Evolutionary conservation across 73 alveolate genomes (phyloP).

Genomic region (Stentor roeselii): DNA sequence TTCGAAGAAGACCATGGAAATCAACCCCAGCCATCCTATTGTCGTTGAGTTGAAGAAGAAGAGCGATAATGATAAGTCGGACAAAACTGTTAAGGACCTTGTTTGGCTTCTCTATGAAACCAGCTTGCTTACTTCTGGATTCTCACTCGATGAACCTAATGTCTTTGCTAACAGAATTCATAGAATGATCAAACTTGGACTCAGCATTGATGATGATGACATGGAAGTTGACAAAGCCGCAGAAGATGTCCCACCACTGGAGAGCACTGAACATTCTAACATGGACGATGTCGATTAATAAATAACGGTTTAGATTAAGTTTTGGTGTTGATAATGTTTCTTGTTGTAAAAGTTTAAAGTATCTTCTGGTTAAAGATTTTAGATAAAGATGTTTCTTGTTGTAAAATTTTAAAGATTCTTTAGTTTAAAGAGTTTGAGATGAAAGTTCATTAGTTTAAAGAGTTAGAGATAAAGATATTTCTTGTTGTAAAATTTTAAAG

Average conservation of each 20-base stretch:
- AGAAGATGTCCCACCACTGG: conserved; percentile 51
- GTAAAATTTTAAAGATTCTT: too few relatives aligned
- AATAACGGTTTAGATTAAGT: not conserved
- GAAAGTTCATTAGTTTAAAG: too few relatives aligned
- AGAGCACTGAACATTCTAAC: not conserved
- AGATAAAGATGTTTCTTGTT: too few relatives aligned
- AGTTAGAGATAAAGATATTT: too few relatives aligned
- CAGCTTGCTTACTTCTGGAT: conserved; percentile 98
- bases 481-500: too few relatives aligned
- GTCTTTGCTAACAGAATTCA: conserved; percentile 98
- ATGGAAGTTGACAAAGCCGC: conserved; percentile 52
- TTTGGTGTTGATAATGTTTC: too few relatives aligned
- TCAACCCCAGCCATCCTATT: conserved; percentile 95
- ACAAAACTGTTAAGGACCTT: conserved; percentile 97
- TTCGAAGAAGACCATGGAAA: conserved; percentile 99
- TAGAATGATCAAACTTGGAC: conserved; percentile 99
- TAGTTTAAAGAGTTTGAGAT: too few relatives aligned
- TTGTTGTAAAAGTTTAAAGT: too few relatives aligned
- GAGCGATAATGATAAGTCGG: conserved; percentile 95
- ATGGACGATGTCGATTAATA: conserved; percentile 24
- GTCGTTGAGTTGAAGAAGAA: conserved; percentile 91
- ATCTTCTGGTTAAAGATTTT: too few relatives aligned
- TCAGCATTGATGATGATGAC: conserved; percentile 88
- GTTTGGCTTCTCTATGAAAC: conserved; percentile 99
- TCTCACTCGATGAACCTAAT: conserved; percentile 97